Base-by-base conservation (phyloP, 2,329 filamentous ascomycete species). In the Helminthosporium solani region DNA sequence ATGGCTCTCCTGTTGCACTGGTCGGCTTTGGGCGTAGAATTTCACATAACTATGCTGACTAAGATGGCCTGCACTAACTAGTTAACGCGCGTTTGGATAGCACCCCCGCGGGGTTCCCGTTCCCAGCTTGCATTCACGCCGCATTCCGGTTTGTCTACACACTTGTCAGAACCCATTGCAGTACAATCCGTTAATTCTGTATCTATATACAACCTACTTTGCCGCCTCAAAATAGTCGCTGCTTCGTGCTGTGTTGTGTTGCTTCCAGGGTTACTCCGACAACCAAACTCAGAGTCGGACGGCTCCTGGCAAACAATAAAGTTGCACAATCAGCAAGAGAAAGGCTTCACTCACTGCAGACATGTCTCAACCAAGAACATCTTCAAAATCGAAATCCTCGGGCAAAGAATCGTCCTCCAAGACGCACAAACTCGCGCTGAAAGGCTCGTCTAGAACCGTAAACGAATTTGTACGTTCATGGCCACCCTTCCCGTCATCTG, bases 351-450 rank as follows among this genome's bases (percentile, higher is more conserved):
- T 25, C 36, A 42, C 20, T 30, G 39, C 50, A 40, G 54, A 14
- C 47, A 68, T 70, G 65, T 61, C 65, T 35, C 57, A 66, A 46
- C 56, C 66, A 43, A 62, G 62, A 41, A 52, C 56, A 3, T 60
- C 61, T 7, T 57, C 56, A 37, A 37, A 37, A 31, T 6, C 28
- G 12, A 31, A 31, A 14, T 7, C 28, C 14, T 69, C 74, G 44
- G 73, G 78, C 49, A 80, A 79, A 54, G 81, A 79, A 53, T 81
- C 83, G 64, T 90, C 90, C 64, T 88, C 89, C 58, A 96, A 96
- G 74, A 84, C 90, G 50, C 94, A 99, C 77, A 97, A 96, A 78
- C 82, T 99, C 53, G 88, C 91, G 30, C 79, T 96, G 52, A 92
- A 90, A 73, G 89, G 87, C 73, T 87, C 84, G 59, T 83, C 90